Evolutionary conservation across 2,329 filamentous ascomycete species (phyloP).

Genomic region (Coniochaeta prunicola): DNA sequence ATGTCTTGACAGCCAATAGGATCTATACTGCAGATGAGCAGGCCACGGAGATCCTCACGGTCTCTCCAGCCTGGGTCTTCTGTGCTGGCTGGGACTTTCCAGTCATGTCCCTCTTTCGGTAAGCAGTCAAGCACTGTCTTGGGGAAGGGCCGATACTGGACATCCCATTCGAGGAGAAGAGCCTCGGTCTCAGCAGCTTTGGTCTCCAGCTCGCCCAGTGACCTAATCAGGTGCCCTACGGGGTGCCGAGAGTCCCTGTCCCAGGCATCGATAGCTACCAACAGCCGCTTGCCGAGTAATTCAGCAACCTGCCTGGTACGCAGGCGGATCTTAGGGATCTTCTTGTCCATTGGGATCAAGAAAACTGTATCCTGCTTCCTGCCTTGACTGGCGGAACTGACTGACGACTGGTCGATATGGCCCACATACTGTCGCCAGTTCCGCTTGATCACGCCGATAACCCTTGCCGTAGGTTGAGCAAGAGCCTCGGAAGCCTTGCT

Average conservation of each 20-base stretch:
- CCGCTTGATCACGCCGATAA: constrained; percentile 87
- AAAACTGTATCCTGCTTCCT: constrained; percentile 89
- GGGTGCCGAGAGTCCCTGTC: constrained; percentile 89
- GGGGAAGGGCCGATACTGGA: constrained; percentile 95
- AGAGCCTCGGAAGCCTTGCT: constrained; percentile 67
- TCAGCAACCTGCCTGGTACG: constrained; percentile 86
- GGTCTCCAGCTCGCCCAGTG: constrained; percentile 86
- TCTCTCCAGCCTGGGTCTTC: constrained; percentile 84
- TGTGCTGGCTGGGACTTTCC: constrained; percentile 76
- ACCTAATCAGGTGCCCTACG: constrained; percentile 87
- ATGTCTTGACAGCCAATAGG: constrained; percentile 96
- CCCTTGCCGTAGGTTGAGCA: constrained; percentile 82
- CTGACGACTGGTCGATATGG: constrained; percentile 83
- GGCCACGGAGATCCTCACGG: constrained; percentile 72
- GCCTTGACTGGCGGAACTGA: constrained; percentile 66
- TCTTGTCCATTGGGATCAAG: constrained; percentile 95
- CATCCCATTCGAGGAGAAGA: constrained; percentile 87
- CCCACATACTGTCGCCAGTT: constrained; percentile 99
- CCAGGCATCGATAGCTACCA: constrained; percentile 94
- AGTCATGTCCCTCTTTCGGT: constrained; percentile 84
- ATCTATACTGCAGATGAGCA: constrained; percentile 95
- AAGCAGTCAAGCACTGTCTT: constrained; percentile 93
- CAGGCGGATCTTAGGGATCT: constrained; percentile 90
- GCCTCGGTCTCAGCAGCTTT: constrained; percentile 98
- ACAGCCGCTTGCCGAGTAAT: constrained; percentile 80